phyloP scores from a whole-genome alignment of 2,329 filamentous ascomycete species.

The Pseudogymnoascus sp. region DNA sequence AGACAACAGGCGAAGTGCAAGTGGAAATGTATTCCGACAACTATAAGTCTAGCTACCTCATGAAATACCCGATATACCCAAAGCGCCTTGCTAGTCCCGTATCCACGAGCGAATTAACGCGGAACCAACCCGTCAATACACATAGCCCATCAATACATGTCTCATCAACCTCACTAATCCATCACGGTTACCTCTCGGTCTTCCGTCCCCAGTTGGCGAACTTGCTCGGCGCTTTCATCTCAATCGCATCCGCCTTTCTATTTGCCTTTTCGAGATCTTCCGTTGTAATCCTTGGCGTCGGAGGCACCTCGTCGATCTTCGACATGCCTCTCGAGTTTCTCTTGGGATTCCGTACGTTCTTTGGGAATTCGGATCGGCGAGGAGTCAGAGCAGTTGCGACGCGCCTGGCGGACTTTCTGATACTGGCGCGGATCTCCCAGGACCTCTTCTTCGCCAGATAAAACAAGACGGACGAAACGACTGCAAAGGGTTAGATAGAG shows the following conservation, averaged over 20 bases:
- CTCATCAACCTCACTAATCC: neutral
- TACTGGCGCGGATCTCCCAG: constrained; percentile 67
- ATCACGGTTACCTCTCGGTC: constrained; percentile 17
- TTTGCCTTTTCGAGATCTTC: constrained; percentile 52
- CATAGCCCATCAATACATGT: constrained; percentile 5
- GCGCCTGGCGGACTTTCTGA: constrained; percentile 58
- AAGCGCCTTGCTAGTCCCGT: constrained; percentile 4
- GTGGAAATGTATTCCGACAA: constrained; percentile 63
- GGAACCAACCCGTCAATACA: neutral
- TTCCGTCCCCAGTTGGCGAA: constrained; percentile 24
- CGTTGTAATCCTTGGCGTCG: constrained; percentile 45
- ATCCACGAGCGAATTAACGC: neutral
- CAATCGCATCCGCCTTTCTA: constrained; percentile 23
- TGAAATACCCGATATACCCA: constrained; percentile 18
- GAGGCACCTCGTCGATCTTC: constrained; percentile 46
- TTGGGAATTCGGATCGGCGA: constrained; percentile 50
- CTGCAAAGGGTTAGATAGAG: constrained; percentile 12
- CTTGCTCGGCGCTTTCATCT: constrained; percentile 25
- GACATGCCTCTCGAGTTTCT: constrained; percentile 35
- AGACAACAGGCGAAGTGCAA: constrained; percentile 57
- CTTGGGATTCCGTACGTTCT: constrained; percentile 39
- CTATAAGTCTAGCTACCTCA: constrained; percentile 37
- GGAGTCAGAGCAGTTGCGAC: constrained; percentile 56
- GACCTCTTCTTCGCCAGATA: constrained; percentile 76
- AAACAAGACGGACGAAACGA: constrained; percentile 52